These are phyloP conservation scores for Leccinum subrobustum DNA, from an alignment of 1,284 basidiomycete genomes.

Conservation along the genomic window DNA sequence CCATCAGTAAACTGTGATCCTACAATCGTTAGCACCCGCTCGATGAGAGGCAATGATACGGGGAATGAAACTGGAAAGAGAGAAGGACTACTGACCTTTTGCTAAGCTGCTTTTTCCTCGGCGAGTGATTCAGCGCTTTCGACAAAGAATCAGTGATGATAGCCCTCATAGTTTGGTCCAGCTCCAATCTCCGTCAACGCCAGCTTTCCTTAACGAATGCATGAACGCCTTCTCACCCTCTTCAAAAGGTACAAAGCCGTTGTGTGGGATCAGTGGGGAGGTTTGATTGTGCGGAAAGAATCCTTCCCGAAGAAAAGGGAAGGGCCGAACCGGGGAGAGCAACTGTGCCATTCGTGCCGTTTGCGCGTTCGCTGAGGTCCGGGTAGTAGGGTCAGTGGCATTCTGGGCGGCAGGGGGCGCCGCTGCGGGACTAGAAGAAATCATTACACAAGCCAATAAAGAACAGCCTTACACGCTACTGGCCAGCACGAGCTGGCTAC, in stretches of 20 bases:
- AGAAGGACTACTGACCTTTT: conserved; percentile 60
- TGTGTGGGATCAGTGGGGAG: conserved; percentile 82
- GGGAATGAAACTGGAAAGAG: not conserved
- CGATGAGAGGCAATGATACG: not conserved
- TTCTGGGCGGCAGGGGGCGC: conserved; percentile 14
- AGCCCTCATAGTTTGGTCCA: conserved; percentile 98
- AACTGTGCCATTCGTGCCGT: conserved; percentile 48
- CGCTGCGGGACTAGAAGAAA: conserved; percentile 15
- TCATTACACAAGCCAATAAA: not conserved
- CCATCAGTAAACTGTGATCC: conserved; percentile 64
- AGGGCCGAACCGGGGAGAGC: conserved; percentile 51
- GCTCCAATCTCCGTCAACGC: conserved; percentile 89
- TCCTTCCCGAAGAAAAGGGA: conserved; percentile 56
- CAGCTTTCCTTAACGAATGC: conserved; percentile 83
- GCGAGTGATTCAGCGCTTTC: conserved; percentile 90
- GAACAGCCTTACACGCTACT: conserved; percentile 29
- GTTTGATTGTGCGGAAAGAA: conserved; percentile 72
- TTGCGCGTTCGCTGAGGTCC: conserved; percentile 26
- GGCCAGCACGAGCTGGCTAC: conserved; percentile 34
- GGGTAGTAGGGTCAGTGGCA: conserved; percentile 2
- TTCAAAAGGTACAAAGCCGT: conserved; percentile 82
- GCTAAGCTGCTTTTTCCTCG: conserved; percentile 92
- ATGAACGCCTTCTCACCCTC: conserved; percentile 95
- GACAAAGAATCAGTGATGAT: conserved; percentile 98
- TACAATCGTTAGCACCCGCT: conserved; percentile 10